Evolutionary conservation across 192 early-diverging fungal genomes (phyloP), one percentile per base, ranked within the genome.

Genomic region (Podila verticillata): DNA sequence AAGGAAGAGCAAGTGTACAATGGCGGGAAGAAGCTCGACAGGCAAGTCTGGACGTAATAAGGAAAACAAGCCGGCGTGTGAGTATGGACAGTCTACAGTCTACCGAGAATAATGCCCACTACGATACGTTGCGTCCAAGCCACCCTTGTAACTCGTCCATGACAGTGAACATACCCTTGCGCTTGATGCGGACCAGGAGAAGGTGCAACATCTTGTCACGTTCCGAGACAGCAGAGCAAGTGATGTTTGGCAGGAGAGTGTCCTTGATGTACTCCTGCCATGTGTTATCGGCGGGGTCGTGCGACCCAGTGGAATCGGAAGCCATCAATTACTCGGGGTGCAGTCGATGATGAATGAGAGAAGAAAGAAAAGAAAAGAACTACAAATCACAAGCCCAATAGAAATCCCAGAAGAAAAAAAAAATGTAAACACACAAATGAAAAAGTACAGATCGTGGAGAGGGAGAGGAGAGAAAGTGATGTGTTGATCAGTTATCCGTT

Each of bases 241-340:
- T 84, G 59, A 90, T 87, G 61, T 65, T 83, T 28, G 69, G 70
- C 34, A 84, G 57, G n/a, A 91, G 66, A 26, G 82, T 63, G 26
- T 59, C 67, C 67, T 89, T 85, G 66, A 87, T 77, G 70, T 84
- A 88, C 73, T 83, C 69, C 66, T 82, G 84, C 91, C 91, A 92
- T 57, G 86, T 68, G 62, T 88, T 85, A 31, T 82, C 86, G 58
- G 74, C 65, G 58, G 74, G 74, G 68, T 78, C 74, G 35, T 78
- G 74, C 29, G 74, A 78, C 68, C 74, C 74, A 49, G 68, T 44
- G 30, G 68, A 61, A 49, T 70, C 68, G 20, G 57, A 22, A 32
- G 74, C 63, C 68, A 54, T 75, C 66, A 66, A 78, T 78, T 30
- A 61, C 58, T 67, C 22, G 56, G 15, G 22, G 34, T 31, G 32